Evolutionary conservation across 352 stramenopile species (phyloP), one percentile per base, ranked within the genome.

Genomic region (Detonula confervacea): DNA sequence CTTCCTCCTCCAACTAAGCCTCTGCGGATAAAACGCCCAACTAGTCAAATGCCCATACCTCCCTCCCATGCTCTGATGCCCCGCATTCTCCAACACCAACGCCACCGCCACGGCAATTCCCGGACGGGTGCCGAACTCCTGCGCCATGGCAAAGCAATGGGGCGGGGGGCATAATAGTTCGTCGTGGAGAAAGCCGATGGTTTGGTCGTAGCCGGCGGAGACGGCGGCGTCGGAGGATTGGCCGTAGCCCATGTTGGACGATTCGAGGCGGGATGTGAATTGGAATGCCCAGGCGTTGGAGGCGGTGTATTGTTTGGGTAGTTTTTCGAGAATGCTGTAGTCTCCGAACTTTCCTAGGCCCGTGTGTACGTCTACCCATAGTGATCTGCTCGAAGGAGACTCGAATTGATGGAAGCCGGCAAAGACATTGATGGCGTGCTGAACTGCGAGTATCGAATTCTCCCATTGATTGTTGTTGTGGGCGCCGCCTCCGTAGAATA

Each of bases 321-420:
- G n/a, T n/a, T 35, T 69, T 8, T 44, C 56, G 12, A 63, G 12
- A 52, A 92, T 52, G 5, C 71, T 84, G 70, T 90, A 86, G 18
- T 80, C 56, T 24, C 83, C 82, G 57, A 77, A 90, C n/a, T n/a
- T n/a, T n/a, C n/a, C 96, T 27, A 98, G 86, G 2, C 96, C 96
- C 0, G 96, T 98, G 78, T 98, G 96, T 5, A 98, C 94, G 80
- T 98, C 95, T 71, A 98, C 89, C 86, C 97, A 94, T 2, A 88
- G 73, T 4, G 89, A 29, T 27, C 61, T 29, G 12, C 42, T 55
- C 14, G 42, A 25, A 47, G 30, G 20, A 30, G 29, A 51, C 25
- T 27, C 27, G 20, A 68, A 65, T 22, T 18, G 20, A 55, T n/a
- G n/a, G n/a, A 74, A 74, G 29, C 49, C 61, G 39, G 52, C 66